Conservation (phyloP, 2,329 filamentous ascomycete genomes). For the Fonsecaea pugnacius region DNA sequence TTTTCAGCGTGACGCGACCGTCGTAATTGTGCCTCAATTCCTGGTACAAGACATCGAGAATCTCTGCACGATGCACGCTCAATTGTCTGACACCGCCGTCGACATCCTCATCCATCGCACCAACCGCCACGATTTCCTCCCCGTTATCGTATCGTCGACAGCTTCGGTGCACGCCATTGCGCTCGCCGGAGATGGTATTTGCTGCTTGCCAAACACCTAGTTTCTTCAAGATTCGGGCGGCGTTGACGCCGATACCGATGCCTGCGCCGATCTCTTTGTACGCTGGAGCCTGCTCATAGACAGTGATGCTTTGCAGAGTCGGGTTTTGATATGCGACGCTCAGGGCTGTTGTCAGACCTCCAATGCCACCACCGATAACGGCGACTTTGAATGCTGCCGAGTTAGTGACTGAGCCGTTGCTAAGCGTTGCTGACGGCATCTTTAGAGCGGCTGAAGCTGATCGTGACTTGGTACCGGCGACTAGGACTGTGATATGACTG, state of each 20-base stretch:
- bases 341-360: conserved; percentile 45
- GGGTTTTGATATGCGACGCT: conserved; percentile 40
- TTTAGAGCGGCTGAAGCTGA: not conserved
- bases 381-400: conserved; percentile 37
- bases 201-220: conserved; percentile 42
- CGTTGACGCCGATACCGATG: conserved; percentile 31
- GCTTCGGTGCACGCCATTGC: conserved; percentile 42
- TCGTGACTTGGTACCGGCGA: not conserved
- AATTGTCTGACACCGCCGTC: conserved; percentile 19
- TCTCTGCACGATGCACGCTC: conserved; percentile 42
- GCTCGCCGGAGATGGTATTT: conserved; percentile 40
- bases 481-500: not conserved
- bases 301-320: conserved; percentile 36
- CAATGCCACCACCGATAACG: conserved; percentile 49
- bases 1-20: conserved; percentile 3
- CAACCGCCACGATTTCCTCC: conserved; percentile 41
- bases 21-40: conserved; percentile 1
- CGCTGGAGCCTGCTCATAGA: conserved; percentile 36
- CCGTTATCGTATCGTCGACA: conserved; percentile 45
- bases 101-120: conserved; percentile 34
- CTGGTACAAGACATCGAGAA: conserved; percentile 38
- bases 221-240: conserved; percentile 28
- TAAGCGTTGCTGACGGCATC: not conserved
- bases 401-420: not conserved
- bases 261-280: conserved; percentile 35